Evolutionary conservation across 768 basidiomycete species (phyloP), one percentile per base, ranked within the genome.

Genomic region (Lanmaoa pseudosensibilis): DNA sequence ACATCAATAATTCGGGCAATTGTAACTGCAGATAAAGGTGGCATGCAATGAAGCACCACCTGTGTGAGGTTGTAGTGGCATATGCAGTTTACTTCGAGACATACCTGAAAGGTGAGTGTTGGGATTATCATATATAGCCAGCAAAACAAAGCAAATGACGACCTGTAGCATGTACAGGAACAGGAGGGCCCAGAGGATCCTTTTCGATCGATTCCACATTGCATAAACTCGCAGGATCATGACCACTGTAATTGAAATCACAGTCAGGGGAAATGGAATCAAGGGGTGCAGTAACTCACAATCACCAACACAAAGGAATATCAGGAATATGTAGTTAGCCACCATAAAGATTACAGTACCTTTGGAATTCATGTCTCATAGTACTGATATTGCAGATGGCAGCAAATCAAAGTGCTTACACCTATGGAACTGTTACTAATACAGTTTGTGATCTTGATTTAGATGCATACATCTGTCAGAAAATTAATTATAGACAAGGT

Each of bases 261-360:
- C 15, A 9, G 15, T 43, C 0, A 1, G 5, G 19, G n/a, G n/a
- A 1, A 32, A 25, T 6, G 2, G 27, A 37, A 34, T 25, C 7
- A 2, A 5, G 19, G 5, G 0, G 6, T 15, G 39, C 25, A n/a
- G 1, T 4, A 6, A 30, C 55, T 37, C 9, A 48, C 46, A 5
- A 23, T 64, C 55, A 19, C 49, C 38, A 21, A 10, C 46, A 34
- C 23, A 18, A 15, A 52, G 6, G 8, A 64, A 60, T 6, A 60
- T 19, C 4, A 25, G 25, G 15, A 34, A 62, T 3, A 0, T 11
- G 50, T 50, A 62, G 0, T 0, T 1, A 1, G 13, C 1, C 7
- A 34, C 1, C 6, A 50, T 1, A 21, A 12, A 1, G 1, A 54
- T 12, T 4, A 12, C 18, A 6, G 25, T 51, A 23, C 48, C 49